Percentiles rank a stretch among this genome's conserved stretches.
Evolutionary conservation across 257 asterid species (phyloP).

Genomic region (Plantago ovata): DNA sequence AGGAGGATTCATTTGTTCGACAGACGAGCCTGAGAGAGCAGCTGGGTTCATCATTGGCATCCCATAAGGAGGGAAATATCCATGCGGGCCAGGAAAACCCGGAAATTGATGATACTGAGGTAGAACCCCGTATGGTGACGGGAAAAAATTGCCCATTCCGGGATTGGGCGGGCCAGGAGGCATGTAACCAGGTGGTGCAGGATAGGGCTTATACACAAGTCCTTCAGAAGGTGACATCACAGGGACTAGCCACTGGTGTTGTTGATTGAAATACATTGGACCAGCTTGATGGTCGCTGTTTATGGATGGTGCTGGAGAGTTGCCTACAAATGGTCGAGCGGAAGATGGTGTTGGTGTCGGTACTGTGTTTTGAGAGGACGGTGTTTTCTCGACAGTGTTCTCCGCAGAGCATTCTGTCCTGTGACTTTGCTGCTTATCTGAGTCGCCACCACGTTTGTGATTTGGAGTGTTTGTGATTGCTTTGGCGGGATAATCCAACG

Average conservation of each 20-base stretch:
- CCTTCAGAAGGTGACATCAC: conserved; percentile 95
- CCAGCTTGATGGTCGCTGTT: conserved; percentile 27
- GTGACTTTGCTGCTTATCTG: conserved; percentile 35
- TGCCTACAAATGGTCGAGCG: conserved; percentile 22
- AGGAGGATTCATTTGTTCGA: conserved; percentile 38
- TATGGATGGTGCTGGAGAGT: conserved; percentile 28
- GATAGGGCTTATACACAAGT: conserved; percentile 78
- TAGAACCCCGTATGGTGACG: conserved; percentile 44
- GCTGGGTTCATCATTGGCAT: conserved; percentile 45
- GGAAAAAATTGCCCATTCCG: conserved; percentile 31
- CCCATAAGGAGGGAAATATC: conserved; percentile 52
- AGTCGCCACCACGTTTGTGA: conserved; percentile 25
- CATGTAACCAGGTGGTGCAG: conserved; percentile 42
- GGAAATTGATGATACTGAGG: conserved; percentile 41
- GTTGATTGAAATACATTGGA: conserved; percentile 44
- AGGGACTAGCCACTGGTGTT: conserved; percentile 81
- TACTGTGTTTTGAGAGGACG: conserved; percentile 37
- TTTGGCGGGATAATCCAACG: conserved; percentile 37
- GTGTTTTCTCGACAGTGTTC: conserved; percentile 42
- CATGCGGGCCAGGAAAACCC: conserved; percentile 35
- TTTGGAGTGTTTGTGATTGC: conserved; percentile 32
- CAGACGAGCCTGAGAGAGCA: conserved; percentile 32
- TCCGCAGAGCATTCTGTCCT: conserved; percentile 65
- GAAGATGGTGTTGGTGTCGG: conserved; percentile 21
- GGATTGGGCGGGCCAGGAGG: conserved; percentile 31